Percentiles rank a stretch among this genome's conserved stretches.
Evolutionary conservation across 805 yeast genomes (phyloP).

Genomic region (Candida silvatica): DNA sequence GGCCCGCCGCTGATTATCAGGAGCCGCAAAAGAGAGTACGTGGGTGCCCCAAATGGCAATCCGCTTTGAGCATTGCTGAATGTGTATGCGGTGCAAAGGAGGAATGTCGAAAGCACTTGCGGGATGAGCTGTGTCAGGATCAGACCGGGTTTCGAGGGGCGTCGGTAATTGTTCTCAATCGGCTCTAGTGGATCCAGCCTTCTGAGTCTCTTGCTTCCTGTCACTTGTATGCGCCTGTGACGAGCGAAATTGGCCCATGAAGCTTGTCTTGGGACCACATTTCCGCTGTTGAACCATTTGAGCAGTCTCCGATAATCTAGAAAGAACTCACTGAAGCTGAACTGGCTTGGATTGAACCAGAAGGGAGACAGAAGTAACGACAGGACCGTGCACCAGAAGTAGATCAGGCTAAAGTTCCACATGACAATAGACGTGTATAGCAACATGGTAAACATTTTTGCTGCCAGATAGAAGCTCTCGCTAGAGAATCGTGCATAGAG

Average conservation of each 20-base stretch:
- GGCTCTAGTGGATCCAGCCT: conserved; percentile 30
- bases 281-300: conserved; percentile 55
- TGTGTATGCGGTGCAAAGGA: conserved; percentile 37
- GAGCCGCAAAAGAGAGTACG: conserved; percentile 35
- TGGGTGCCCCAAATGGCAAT: conserved; percentile 23
- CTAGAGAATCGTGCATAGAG: conserved; percentile 64
- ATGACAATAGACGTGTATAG: conserved; percentile 49
- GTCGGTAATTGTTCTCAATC: conserved; percentile 34
- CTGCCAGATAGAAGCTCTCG: conserved; percentile 60
- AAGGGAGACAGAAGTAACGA: conserved; percentile 67
- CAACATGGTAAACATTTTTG: conserved; percentile 40
- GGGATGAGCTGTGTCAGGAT: conserved; percentile 33
- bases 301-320: conserved; percentile 54
- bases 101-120: conserved; percentile 24
- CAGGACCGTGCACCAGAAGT: conserved; percentile 66
- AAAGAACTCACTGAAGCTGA: conserved; percentile 59
- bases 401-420: conserved; percentile 53
- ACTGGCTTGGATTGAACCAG: conserved; percentile 72
- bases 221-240: conserved; percentile 40
- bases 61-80: conserved; percentile 50
- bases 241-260: conserved; percentile 44
- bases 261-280: conserved; percentile 25
- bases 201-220: conserved; percentile 45
- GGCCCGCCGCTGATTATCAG: conserved; percentile 39
- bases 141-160: conserved; percentile 34